Percentiles rank a stretch among this genome's conserved stretches.
phyloP scores from a whole-genome alignment of 805 yeast genomes.

The Schizosaccharomyces pombe region ASM294v3 CU329670.1:4783001-4783500 shows the following conservation, averaged over 20 bases:
- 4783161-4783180: constrained; percentile 93
- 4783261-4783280: constrained; percentile 96
- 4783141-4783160: constrained; percentile 29
- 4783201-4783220: constrained; percentile 93
- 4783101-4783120: no score
- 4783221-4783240: constrained; percentile 75
- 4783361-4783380: constrained; percentile 94
- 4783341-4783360: constrained; percentile 95
- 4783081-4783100: constrained; percentile 84
- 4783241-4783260: constrained; percentile 68
- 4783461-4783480: constrained; percentile 85
- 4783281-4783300: constrained; percentile 68
- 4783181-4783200: constrained; percentile 85
- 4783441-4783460: constrained; percentile 67
- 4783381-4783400: constrained; percentile 50
- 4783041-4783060: not conserved
- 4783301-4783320: constrained; percentile 92
- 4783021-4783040: not conserved
- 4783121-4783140: constrained; percentile 67
- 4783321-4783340: constrained; percentile 91
- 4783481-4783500: constrained; percentile 73
- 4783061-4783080: constrained; percentile 42
- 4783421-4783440: constrained; percentile 98
- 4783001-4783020: no score
- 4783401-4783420: constrained; percentile 65